Evolutionary conservation across 106 monocot genomes (phyloP), one percentile per base, ranked within the genome.

Genomic region (Triglochin maritima): DNA sequence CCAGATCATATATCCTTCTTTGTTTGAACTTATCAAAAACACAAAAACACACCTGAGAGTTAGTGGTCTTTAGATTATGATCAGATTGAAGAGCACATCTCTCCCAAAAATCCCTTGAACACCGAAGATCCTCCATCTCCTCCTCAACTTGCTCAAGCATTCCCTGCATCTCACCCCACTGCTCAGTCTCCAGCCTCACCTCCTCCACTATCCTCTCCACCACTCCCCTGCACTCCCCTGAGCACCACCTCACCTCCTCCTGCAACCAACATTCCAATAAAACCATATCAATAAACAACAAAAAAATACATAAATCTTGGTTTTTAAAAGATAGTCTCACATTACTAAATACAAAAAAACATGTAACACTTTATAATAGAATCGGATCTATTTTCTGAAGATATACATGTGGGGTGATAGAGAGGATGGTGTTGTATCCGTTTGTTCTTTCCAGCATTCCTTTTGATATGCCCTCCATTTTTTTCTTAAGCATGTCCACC

Each of bases 61-160:
- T 72, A 50, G 83, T 63, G 60, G 81, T 58, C 9, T 75, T 81
- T 47, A 85, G 56, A 50, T 71, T 78, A 54, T 77, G 57, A 0
- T 84, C 88, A 3, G 88, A 85, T 44, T 81, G 63, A 8, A 82
- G 17, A 12, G 93, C 89, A 16, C 86, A 77, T 17, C 71, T 77
- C 56, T 86, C 77, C 89, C 93, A 93, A 57, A 75, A 80, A 53
- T 93, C 93, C 47, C 81, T 74, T 0, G 83, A 81, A 17, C 83
- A 81, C 13, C 63, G 83, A 57, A 93, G 81, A 9, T 86, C 76
- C 50, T 89, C 86, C 89, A 93, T 93, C 62, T 93, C 93, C 67
- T 68, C 41, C 72, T 76, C 79, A 7, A 93, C 81, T 43, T 80
- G 83, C 13, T 82, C 81, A 17, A 93, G 44, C 89, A 93, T 93